Evolutionary conservation across 257 asterid species (phyloP), one percentile per base, ranked within the genome.

Genomic region (Gentiana straminea): DNA sequence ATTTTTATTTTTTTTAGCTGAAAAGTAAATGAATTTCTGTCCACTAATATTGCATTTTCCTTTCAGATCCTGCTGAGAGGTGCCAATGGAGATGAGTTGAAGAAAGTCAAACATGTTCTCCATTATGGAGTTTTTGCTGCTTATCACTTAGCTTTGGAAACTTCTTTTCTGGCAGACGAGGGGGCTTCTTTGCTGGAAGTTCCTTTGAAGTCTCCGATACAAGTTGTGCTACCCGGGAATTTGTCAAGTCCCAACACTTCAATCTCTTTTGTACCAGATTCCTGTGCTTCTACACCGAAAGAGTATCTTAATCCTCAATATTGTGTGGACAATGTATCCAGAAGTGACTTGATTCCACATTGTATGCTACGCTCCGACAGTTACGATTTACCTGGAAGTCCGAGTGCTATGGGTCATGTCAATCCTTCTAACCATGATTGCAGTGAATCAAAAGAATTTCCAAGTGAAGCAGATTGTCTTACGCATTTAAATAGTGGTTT

Each of bases 81-180:
- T 64, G 87, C 90, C 69, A 84, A 70, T 62, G 94, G 84, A 68
- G 91, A 81, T 68, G 88, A 77, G 65, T 71, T 84, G 76, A 84
- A 84, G 79, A 81, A 77, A 73, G 83, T 81, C 45, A 84, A 84
- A 63, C 87, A 74, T 35, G 80, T 81, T 46, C 49, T 84, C 64
- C 87, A 81, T 43, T 79, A 81, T 58, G 85, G 84, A 62, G 82
- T 84, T 57, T 84, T 81, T 79, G 94, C 91, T 51, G 94, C 94
- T 50, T 84, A 84, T 71, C 94, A 81, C 74, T 72, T 81, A 62
- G 87, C 94, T 73, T 66, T 84, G n/a, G 87, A 81, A 75, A 79
- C 88, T 44, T 81, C 94, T 8, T 84, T 81, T 77, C 90, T 84
- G 66, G 94, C 94, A 51, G 87, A 84, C 63, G 91, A 84, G 72